Evolutionary conservation across 495 filamentous ascomycete species (phyloP).

Genomic region (Aspergillus ellipticus): DNA sequence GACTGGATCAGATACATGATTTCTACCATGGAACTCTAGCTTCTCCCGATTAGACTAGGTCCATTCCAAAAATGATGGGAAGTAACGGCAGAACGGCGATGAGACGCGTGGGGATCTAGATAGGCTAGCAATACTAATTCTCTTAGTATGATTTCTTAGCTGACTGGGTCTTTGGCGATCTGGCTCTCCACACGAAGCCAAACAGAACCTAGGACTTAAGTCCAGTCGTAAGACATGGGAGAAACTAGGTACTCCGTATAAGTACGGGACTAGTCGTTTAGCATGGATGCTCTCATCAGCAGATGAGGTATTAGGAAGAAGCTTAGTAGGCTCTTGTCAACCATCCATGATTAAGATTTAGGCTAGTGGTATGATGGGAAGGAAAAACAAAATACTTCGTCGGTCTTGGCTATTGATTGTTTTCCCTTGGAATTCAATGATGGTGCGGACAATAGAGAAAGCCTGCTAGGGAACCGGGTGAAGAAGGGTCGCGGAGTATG

Average conservation of each 20-base stretch:
- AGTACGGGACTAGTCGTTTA: no score
- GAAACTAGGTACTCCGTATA: no score
- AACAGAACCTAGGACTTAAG: slow-evolving; percentile 36
- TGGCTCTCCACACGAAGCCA: slow-evolving; percentile 75
- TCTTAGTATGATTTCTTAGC: slow-evolving; percentile 64
- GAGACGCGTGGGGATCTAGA: no score
- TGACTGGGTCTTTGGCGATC: slow-evolving; percentile 67
- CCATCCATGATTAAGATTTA: no score
- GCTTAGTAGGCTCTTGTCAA: no score
- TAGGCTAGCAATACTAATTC: slow-evolving; percentile 67
- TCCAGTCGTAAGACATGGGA: background rate
- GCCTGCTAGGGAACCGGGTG: background rate
- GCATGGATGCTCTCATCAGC: no score
- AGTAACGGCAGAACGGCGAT: slow-evolving; percentile 64
- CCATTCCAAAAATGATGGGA: slow-evolving; percentile 60
- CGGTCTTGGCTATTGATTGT: no score
- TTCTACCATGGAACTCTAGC: slow-evolving; percentile 86
- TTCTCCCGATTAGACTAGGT: slow-evolving; percentile 49
- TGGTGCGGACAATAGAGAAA: no score
- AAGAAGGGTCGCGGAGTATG: background rate
- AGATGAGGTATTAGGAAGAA: no score
- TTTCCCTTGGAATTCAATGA: background rate
- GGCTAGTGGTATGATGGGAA: background rate
- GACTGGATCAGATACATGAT: slow-evolving; percentile 83
- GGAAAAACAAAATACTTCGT: no score